Percentiles rank a stretch among this genome's conserved stretches.
These are phyloP conservation scores for Suhomyces atakaporum DNA, from an alignment of 1,139 yeast genomes.

Conservation along the genomic window DNA sequence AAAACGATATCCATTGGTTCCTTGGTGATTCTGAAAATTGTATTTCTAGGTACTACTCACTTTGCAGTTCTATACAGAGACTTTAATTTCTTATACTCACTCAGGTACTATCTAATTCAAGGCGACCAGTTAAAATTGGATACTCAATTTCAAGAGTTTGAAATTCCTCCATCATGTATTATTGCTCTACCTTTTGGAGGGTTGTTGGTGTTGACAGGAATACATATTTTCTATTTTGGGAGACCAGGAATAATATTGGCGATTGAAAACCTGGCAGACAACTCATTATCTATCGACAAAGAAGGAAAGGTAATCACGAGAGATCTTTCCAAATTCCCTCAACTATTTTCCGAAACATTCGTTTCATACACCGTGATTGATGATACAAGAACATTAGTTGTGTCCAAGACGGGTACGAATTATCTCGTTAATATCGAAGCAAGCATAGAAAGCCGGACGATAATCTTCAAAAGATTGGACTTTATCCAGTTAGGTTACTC, in stretches of 20 bases:
- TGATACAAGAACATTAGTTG: constrained; percentile 27
- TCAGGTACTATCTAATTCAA: constrained; percentile 32
- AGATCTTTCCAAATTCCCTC: constrained; percentile 11
- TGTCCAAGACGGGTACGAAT: constrained; percentile 35
- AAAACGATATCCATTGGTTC: constrained; percentile 29
- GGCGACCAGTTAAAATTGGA: constrained; percentile 4
- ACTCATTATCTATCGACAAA: constrained; percentile 12
- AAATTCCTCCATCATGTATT: constrained; percentile 34
- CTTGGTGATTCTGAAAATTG: constrained; percentile 30
- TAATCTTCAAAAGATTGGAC: constrained; percentile 23
- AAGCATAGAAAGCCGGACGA: constrained; percentile 3
- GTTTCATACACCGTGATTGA: constrained; percentile 26
- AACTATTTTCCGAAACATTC: constrained; percentile 12
- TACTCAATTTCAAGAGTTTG: constrained; percentile 37
- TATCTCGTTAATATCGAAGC: constrained; percentile 29
- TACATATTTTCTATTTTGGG: constrained; percentile 37
- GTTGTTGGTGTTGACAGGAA: constrained; percentile 30
- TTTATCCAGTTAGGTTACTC: constrained; percentile 34
- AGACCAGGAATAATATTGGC: constrained; percentile 18
- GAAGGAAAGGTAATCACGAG: constrained; percentile 16
- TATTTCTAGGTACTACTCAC: constrained; percentile 11
- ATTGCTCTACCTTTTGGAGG: constrained; percentile 33
- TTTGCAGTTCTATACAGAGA: constrained; percentile 41
- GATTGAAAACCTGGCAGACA: constrained; percentile 12
- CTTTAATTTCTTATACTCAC: constrained; percentile 32